Base-by-base conservation (phyloP, 305 asterid genomes). In the Withania somnifera region DNA sequence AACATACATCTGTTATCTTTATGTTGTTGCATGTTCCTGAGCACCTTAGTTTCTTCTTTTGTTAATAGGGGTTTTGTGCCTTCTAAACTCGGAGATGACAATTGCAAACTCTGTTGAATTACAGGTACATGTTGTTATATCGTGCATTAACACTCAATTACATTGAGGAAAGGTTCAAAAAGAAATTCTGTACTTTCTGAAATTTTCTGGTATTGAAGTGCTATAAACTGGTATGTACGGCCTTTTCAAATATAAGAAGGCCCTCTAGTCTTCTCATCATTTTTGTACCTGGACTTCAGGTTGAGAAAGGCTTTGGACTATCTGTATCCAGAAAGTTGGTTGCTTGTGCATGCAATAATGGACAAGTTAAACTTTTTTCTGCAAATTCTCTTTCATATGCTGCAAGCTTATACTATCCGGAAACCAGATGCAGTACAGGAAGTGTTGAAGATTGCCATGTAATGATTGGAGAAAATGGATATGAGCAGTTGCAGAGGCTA, bases 331-430 rank as follows among this genome's bases (percentile, higher is more conserved):
- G 85, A 60, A 82, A 83, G 77, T 86, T 89, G 87, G 90, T 91
- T 82, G 94, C 97, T 84, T 92, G 93, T 80, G 97, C 94, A 14
- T 92, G 97, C 90, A 89, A 85, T 83, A 88, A 84, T 68, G 97
- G 97, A 76, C 85, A 88, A 66, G 91, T 92, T 63, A 91, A 91
- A 85, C 86, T 92, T 81, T 87, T 83, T 77, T 51, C 53, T 50
- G 38, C 82, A 76, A 83, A 19, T 79, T 83, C 93, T 84, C 91
- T 92, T 82, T 76, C 71, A 83, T 87, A 87, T 87, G 88, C 90
- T 84, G 92, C 91, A 75, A 88, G 73, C 84, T 84, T 92, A 80
- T 83, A 85, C 81, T 92, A 86, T 75, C 63, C 52, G 83, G 93
- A 89, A 85, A 88, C 87, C 66, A 84, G 90, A 83, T 61, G 86